Percentiles rank a stretch among this genome's conserved stretches.
phyloP scores from a whole-genome alignment of 129 eudicot species.

The Gnaphalium uliginosum region DNA sequence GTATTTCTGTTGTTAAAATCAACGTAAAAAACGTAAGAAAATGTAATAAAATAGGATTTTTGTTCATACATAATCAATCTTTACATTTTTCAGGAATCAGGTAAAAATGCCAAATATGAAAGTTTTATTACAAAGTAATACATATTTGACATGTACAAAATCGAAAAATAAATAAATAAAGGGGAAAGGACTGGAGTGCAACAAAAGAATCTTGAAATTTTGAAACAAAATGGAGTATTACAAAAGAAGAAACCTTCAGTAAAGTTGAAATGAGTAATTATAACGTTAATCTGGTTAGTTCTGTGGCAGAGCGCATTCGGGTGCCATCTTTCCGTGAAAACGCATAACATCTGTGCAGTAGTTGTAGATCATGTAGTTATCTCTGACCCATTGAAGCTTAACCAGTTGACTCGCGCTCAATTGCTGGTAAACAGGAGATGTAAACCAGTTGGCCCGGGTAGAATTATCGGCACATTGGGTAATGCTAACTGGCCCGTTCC shows the following conservation, averaged over 20 bases:
- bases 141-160: too few species aligned
- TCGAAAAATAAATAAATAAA: neutral
- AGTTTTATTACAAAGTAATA: too few species aligned
- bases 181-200: neutral
- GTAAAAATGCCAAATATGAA: too few species aligned
- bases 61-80: too few species aligned
- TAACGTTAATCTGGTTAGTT: constrained; percentile 5
- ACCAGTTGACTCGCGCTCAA: constrained; percentile 33
- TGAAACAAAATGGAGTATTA: neutral
- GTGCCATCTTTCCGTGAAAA: constrained; percentile 48
- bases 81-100: too few species aligned
- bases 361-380: constrained; percentile 53
- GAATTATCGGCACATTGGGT: constrained; percentile 29
- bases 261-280: neutral
- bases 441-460: constrained; percentile 50
- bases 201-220: neutral
- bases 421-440: constrained; percentile 35
- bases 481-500: constrained; percentile 43
- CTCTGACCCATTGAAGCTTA: constrained; percentile 48
- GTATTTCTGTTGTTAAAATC: too few species aligned
- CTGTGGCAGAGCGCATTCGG: constrained; percentile 52
- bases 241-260: neutral
- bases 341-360: constrained; percentile 50
- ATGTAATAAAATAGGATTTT: too few species aligned
- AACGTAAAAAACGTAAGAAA: too few species aligned